phyloP scores from a whole-genome alignment of 257 asterid genomes.

The Eucommia ulmoides region DNA sequence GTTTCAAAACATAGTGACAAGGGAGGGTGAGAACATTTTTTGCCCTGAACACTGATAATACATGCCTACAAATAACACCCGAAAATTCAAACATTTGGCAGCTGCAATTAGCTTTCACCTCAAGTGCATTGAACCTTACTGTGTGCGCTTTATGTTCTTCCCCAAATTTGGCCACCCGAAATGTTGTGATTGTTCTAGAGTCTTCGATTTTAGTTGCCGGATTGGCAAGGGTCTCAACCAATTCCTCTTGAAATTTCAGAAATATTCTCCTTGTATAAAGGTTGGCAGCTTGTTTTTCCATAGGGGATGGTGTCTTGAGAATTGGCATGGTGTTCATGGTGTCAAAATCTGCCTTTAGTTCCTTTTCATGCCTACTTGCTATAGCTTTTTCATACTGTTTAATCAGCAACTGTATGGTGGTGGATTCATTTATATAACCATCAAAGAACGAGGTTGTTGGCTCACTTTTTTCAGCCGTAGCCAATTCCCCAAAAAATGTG shows the following conservation, averaged over 20 bases:
- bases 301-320: constrained; percentile 1
- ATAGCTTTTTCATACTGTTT: constrained; percentile 1
- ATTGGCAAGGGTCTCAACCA: not conserved
- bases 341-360: constrained; percentile 1
- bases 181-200: not conserved
- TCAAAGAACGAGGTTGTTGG: not conserved
- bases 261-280: not conserved
- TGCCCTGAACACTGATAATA: not conserved
- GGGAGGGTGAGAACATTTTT: not conserved
- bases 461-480: not conserved
- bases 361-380: not conserved
- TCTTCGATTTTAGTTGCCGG: not conserved
- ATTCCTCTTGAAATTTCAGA: not conserved
- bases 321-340: not conserved
- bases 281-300: constrained; percentile 3
- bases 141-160: not conserved
- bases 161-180: not conserved
- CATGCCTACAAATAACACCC: not conserved
- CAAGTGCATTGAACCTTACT: not conserved
- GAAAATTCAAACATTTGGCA: constrained; percentile 1
- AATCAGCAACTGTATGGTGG: not conserved
- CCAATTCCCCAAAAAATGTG: not conserved
- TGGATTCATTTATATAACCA: not conserved
- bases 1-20: too few relatives aligned
- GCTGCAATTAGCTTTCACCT: not conserved